Base-by-base conservation (phyloP, 495 filamentous ascomycete genomes). In the Bacidia rubella region DNA sequence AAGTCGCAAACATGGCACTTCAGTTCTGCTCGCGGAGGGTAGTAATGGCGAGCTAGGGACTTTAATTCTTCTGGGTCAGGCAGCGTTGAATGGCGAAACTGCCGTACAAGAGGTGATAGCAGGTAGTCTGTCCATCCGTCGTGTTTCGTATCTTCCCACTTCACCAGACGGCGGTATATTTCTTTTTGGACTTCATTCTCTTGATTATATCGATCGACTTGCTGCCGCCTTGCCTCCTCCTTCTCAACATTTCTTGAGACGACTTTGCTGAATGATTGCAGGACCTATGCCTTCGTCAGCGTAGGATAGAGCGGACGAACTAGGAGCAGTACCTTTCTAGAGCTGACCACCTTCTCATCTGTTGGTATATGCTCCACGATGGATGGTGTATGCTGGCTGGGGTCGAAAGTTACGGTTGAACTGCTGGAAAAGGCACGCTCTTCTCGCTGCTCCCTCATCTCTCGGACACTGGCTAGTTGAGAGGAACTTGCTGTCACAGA, bases 1-100 rank as follows among this genome's bases (percentile, higher is more conserved):
- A 65, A 64, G 32, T 65, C 63, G 35, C 62, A 64, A 11, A 65
- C 54, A 27, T 63, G 51, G 21, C 60, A 63, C 47, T 55, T 60
- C 26, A 65, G 42, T 32, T 64, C 60, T 3, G 56, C 42, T 40
- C 63, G 61, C 11, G 58, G 60, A 21, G 62, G 60, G 41, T 57
- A 65, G 32, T 61, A 61, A 51, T 58, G 58, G 17, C 54, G 50
- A 19, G 59, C 59, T 3, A 62, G 44, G 9, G 53, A 53, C 20
- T 54, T 48, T 43, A 62, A 29, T n/a, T 62, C 59, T 35, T 62
- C 59, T 10, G 48, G 41, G 17, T 56, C 42, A 19, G 59, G 57
- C 11, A 55, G 17, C 27, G 26, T 24, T 1, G 51, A 20, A n/a
- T 52, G 51, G 11, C 50, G 40, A 35, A 32, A 40, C 20, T 46